These are phyloP conservation scores for Alternaria viburni DNA, from an alignment of 2,329 filamentous ascomycete species.

Conservation along the genomic window DNA sequence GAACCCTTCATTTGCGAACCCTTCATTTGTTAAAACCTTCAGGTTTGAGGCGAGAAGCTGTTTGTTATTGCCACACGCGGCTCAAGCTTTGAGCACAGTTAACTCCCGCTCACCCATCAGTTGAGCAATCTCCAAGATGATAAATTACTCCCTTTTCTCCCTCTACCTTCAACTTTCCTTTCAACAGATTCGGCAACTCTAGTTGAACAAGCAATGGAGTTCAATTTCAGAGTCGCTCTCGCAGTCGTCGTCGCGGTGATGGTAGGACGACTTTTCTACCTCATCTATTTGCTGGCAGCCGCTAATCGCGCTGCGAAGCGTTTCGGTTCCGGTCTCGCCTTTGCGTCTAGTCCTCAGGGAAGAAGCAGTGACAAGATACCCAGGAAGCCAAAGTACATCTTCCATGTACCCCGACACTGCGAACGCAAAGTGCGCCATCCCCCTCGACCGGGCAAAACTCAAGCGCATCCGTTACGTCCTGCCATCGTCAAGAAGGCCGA, in stretches of 20 bases:
- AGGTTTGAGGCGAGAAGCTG: not conserved
- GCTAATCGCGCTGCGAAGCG: not conserved
- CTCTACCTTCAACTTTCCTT: not conserved
- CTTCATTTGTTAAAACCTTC: not conserved
- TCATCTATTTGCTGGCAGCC: not conserved
- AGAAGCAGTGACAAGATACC: not conserved
- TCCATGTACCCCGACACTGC: not conserved
- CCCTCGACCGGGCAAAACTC: not conserved
- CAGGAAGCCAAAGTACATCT: not conserved
- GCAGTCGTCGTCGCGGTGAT: not conserved
- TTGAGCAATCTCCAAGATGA: not conserved
- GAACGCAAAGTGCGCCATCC: not conserved
- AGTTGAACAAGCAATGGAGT: not conserved
- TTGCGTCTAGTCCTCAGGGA: not conserved
- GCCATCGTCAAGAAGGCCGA: not conserved
- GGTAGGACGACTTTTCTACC: not conserved
- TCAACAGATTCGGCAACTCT: not conserved
- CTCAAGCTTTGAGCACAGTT: not conserved
- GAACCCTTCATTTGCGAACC: too few relatives aligned
- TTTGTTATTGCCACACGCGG: not conserved
- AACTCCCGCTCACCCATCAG: not conserved
- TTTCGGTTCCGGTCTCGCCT: not conserved
- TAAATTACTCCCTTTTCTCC: not conserved
- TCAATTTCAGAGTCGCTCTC: not conserved
- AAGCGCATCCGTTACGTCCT: not conserved